Evolutionary conservation across 768 basidiomycete genomes (phyloP), one percentile per base, ranked within the genome.

Genomic region (Boletellus sp.): DNA sequence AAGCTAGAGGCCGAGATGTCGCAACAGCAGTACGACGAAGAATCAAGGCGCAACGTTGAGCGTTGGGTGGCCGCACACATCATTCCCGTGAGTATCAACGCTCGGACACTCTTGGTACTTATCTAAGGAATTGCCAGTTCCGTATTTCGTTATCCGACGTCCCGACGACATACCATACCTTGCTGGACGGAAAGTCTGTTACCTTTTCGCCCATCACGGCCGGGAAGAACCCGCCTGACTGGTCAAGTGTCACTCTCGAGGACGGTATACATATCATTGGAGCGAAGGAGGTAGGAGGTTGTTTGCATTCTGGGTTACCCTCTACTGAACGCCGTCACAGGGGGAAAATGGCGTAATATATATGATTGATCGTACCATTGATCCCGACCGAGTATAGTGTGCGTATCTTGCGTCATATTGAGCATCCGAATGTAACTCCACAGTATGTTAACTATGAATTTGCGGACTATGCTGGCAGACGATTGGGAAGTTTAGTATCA

Each of bases 61-160:
- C 75, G 74, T 44, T 95, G 92, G 88, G 76, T 94, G 0, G 80
- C 83, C 1, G 85, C 85, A 3, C 93, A 94, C 60, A 82, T 94
- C 51, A 78, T 95, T 46, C 87, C 90, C 6, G 92, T 93, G 63
- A 54, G 76, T 9, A 24, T n/a, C 20, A 55, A 26, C 11, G 17
- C 20, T 40, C 24, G 33, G 32, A 16, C 4, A 33, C 40, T 28
- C 0, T 23, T 3, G 12, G 4, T 40, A n/a, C 37, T 45, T 1
- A 6, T 41, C 36, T 13, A 39, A 52, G 10, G n/a, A 9, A 16
- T 9, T 26, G 44, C 43, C 60, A 77, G 63, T 78, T 70, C 13
- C 79, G 74, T 3, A 73, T 84, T 28, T 60, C 69, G 4, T 68
- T 84, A 9, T 70, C 76, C 3, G 52, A 59, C 35, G 23, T 19